These are phyloP conservation scores for Actinomortierella ambigua DNA, from an alignment of 371 early-diverging fungal genomes.

Conservation along the genomic window DNA sequence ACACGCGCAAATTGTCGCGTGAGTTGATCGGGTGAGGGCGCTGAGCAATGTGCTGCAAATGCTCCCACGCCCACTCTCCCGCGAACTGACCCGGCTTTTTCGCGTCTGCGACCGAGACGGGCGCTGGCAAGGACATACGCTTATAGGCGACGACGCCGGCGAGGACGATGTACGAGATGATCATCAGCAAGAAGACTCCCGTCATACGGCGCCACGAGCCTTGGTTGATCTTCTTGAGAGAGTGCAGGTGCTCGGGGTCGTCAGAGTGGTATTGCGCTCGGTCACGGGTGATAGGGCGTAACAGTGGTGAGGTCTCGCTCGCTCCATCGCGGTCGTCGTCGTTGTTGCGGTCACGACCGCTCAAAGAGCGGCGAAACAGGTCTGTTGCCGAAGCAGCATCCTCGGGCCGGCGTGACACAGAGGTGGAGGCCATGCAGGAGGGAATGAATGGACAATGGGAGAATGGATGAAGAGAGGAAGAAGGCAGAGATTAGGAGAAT, in stretches of 20 bases:
- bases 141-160: constrained; percentile 37
- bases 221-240: constrained; percentile 16
- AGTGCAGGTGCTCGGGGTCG: constrained; percentile 6
- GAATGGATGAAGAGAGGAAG: no score
- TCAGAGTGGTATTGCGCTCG: not conserved
- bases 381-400: no score
- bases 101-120: constrained; percentile 54
- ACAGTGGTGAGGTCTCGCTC: constrained; percentile 30
- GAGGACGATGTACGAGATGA: constrained; percentile 36
- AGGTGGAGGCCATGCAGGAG: not conserved
- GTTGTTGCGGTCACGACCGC: constrained; percentile 5
- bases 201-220: constrained; percentile 48
- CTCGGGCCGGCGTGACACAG: no score
- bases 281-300: constrained; percentile 1
- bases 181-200: constrained; percentile 35
- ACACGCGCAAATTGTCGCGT: constrained; percentile 48
- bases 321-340: not conserved
- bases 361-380: no score
- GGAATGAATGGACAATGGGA: not conserved
- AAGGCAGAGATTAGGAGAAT: no score
- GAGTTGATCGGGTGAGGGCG: constrained; percentile 60
- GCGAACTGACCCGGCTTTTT: constrained; percentile 47
- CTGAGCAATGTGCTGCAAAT: constrained; percentile 53
- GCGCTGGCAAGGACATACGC: constrained; percentile 48
- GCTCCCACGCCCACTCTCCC: constrained; percentile 58